These are phyloP conservation scores for Phlyctochytrium planicorne DNA, from an alignment of 192 early-diverging fungal species.

Conservation along the genomic window DNA sequence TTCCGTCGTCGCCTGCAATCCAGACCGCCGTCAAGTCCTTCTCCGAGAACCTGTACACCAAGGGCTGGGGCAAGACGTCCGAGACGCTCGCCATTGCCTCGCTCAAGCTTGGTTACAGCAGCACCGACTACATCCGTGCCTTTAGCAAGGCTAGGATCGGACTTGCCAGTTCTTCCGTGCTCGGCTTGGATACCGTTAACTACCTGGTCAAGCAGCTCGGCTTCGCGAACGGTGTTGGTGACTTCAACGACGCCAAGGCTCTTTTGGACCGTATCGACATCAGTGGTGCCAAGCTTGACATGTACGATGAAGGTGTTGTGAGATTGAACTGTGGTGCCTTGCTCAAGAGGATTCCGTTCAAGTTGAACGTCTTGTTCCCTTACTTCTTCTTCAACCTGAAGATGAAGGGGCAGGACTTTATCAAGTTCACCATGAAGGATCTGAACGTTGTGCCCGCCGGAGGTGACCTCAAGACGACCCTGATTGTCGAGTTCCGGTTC, in stretches of 20 bases:
- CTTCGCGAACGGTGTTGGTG: neutral
- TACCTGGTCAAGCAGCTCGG: neutral
- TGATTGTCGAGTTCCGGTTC: neutral
- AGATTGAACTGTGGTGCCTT: neutral
- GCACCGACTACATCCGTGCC: constrained; percentile 7
- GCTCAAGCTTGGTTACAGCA: constrained; percentile 7
- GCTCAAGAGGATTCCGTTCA: neutral
- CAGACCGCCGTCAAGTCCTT: neutral
- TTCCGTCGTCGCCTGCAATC: neutral
- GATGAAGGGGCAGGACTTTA: neutral
- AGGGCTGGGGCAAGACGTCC: constrained; percentile 5
- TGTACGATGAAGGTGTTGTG: neutral
- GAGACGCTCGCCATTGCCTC: neutral
- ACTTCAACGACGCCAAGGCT: neutral
- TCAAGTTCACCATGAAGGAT: constrained; percentile 1
- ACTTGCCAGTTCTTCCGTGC: neutral
- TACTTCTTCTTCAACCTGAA: neutral
- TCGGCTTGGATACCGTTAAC: neutral
- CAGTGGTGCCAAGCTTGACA: neutral
- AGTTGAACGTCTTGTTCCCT: neutral
- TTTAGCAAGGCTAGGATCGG: constrained; percentile 9
- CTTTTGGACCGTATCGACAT: neutral
- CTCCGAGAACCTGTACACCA: neutral
- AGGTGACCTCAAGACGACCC: neutral
- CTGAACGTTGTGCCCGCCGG: neutral